Conservation (phyloP, 2,329 filamentous ascomycete species). For the Ustilaginoidea virens region DNA sequence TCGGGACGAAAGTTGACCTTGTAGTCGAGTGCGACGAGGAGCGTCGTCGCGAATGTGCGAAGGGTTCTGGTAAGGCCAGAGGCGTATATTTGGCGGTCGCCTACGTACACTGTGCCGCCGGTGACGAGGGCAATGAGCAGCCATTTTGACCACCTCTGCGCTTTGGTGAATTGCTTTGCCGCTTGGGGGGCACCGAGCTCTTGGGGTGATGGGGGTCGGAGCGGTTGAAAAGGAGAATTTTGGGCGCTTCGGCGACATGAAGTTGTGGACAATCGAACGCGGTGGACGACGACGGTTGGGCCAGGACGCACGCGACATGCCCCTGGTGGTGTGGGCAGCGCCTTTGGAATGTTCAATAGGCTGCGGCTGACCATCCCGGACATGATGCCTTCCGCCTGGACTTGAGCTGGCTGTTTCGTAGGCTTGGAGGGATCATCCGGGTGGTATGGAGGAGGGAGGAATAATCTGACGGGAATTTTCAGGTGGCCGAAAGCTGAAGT, state of each 20-base stretch:
- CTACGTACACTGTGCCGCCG: slow-evolving; percentile 45
- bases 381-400: slow-evolving; percentile 4
- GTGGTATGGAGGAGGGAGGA: too few species aligned
- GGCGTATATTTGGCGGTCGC: slow-evolving; percentile 65
- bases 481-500: too few species aligned
- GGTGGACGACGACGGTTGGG: slow-evolving; percentile 5
- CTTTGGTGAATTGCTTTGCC: slow-evolving; percentile 55
- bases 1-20: slow-evolving; percentile 86
- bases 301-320: slow-evolving; percentile 8
- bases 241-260: slow-evolving; percentile 13
- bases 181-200: slow-evolving; percentile 58
- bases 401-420: too few species aligned
- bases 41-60: slow-evolving; percentile 65
- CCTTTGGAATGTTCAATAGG: slow-evolving; percentile 11
- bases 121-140: slow-evolving; percentile 45
- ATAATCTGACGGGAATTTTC: too few species aligned
- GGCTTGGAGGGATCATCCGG: too few species aligned
- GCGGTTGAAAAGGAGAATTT: slow-evolving; percentile 39
- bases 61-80: slow-evolving; percentile 63
- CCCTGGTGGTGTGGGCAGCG: slow-evolving; percentile 4
- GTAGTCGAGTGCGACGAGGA: slow-evolving; percentile 80
- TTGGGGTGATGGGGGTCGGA: slow-evolving; percentile 62
- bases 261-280: neutral
- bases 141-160: slow-evolving; percentile 63
- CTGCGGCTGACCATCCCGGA: slow-evolving; percentile 15